Percentiles rank a stretch among this genome's conserved stretches.
phyloP scores from a whole-genome alignment of 2,329 filamentous ascomycete species.

The Tolypocladium tropicale region DNA sequence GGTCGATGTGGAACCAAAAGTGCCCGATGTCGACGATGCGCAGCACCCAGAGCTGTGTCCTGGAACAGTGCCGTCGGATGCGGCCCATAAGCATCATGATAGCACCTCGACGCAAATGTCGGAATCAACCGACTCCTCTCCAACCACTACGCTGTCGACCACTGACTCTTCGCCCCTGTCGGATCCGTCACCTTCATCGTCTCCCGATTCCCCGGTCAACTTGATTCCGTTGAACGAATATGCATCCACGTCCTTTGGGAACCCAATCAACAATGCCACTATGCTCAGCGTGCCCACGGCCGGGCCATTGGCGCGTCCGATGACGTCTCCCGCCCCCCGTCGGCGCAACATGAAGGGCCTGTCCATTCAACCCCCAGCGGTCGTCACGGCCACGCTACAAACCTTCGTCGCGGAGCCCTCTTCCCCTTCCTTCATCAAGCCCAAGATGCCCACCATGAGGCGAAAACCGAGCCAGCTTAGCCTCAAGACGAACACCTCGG shows the following conservation, averaged over 20 bases:
- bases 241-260: conserved; percentile 47
- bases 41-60: conserved; percentile 27
- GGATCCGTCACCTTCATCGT: conserved; percentile 84
- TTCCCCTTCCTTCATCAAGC: conserved; percentile 72
- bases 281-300: conserved; percentile 33
- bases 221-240: conserved; percentile 63
- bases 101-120: conserved; percentile 70
- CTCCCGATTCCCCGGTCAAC: conserved; percentile 78
- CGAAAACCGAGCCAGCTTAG: conserved; percentile 71
- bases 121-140: conserved; percentile 86
- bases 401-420: conserved; percentile 53
- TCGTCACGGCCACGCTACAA: conserved; percentile 33
- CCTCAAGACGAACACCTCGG: conserved; percentile 59
- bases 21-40: conserved; percentile 25
- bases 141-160: conserved; percentile 86
- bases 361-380: conserved; percentile 59
- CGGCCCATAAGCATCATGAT: conserved; percentile 59
- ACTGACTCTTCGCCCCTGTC: conserved; percentile 85
- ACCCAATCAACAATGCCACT: conserved; percentile 22
- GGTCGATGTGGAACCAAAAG: conserved; percentile 33
- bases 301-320: conserved; percentile 40
- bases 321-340: conserved; percentile 59
- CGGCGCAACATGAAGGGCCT: conserved; percentile 81
- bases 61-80: conserved; percentile 31
- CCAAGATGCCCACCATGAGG: conserved; percentile 58